Evolutionary conservation across 2,329 filamentous ascomycete genomes (phyloP).

Genomic region (Alternaria novae-zelandiae): DNA sequence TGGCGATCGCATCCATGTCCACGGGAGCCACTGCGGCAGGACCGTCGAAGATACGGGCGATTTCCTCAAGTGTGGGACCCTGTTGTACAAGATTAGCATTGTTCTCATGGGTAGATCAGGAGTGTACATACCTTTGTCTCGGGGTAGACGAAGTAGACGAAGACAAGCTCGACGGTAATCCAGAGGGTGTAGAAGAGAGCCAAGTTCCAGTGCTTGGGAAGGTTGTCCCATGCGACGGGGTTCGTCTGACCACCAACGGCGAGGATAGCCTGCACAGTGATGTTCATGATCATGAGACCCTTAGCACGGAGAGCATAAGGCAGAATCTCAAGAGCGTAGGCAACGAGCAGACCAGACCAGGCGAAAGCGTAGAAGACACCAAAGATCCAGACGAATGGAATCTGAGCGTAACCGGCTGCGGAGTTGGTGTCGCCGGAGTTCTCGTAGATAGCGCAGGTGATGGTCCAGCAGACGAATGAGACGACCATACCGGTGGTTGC

Average conservation of each 20-base stretch:
- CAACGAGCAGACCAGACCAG: slow-evolving; percentile 65
- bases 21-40: slow-evolving; percentile 54
- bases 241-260: slow-evolving; percentile 67
- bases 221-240: slow-evolving; percentile 66
- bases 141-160: slow-evolving; percentile 56
- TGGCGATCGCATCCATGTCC: slow-evolving; percentile 31
- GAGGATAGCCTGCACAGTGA: slow-evolving; percentile 68
- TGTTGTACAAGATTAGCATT: background rate
- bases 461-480: slow-evolving; percentile 48
- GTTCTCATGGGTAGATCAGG: background rate
- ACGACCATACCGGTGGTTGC: slow-evolving; percentile 46
- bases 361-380: slow-evolving; percentile 61
- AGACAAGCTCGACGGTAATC: slow-evolving; percentile 65
- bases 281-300: slow-evolving; percentile 64
- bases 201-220: slow-evolving; percentile 65
- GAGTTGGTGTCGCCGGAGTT: slow-evolving; percentile 41
- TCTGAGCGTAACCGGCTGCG: slow-evolving; percentile 53
- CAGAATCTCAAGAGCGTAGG: slow-evolving; percentile 59
- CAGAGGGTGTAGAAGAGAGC: slow-evolving; percentile 70
- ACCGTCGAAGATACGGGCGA: slow-evolving; percentile 73
- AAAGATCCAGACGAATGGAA: slow-evolving; percentile 60
- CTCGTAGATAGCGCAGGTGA: slow-evolving; percentile 36
- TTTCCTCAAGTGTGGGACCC: slow-evolving; percentile 72
- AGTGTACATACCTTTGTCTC: slow-evolving; percentile 59
- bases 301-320: slow-evolving; percentile 58